Conservation (phyloP, 345 rosid species). For the Lumnitzera racemosa region DNA sequence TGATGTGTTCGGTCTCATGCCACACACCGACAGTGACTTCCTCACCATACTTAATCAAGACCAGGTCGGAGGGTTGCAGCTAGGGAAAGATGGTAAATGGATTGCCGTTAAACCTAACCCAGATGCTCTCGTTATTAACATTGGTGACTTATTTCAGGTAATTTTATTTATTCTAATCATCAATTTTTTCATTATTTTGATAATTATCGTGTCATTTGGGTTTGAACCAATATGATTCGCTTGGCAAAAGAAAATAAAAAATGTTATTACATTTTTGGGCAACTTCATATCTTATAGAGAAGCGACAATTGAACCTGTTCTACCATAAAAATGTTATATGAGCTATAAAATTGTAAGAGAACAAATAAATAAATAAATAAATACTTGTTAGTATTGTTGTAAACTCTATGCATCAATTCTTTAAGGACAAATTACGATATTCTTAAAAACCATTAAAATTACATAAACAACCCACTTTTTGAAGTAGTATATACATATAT, state of each 20-base stretch:
- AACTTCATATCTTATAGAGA: too few species aligned
- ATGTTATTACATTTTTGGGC: too few species aligned
- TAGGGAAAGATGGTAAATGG: slow-evolving; percentile 77
- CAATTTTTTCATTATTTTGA: background rate
- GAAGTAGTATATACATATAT: too few species aligned
- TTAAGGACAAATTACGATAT: too few species aligned
- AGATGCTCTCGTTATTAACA: slow-evolving; percentile 64
- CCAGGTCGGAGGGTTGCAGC: slow-evolving; percentile 83
- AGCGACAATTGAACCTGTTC: too few species aligned
- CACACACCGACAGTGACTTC: slow-evolving; percentile 96
- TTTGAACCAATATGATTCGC: background rate
- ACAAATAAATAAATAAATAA: too few species aligned
- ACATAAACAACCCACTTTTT: too few species aligned
- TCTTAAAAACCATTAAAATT: too few species aligned
- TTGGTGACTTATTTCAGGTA: slow-evolving; percentile 96
- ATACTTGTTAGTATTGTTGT: too few species aligned
- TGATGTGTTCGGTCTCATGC: slow-evolving; percentile 63
- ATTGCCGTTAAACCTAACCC: slow-evolving; percentile 83
- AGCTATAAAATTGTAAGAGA: background rate
- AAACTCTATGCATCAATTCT: too few species aligned
- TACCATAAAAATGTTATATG: background rate
- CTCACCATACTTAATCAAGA: slow-evolving; percentile 87
- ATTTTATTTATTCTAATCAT: background rate
- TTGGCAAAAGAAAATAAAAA: too few species aligned
- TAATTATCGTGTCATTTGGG: background rate